Percentiles rank a stretch among this genome's conserved stretches.
phyloP scores from a whole-genome alignment of 306 rosid species.

The Medicago truncatula region MtrunA17r5.0-ANR NC_053045.1:2791501-2792000 shows the following conservation, averaged over 20 bases:
- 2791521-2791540: conserved; percentile 68
- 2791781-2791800: too few species aligned
- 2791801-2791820: not conserved
- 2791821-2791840: not conserved
- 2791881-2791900: not conserved
- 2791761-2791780: too few species aligned
- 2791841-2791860: not conserved
- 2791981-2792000: not conserved
- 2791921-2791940: not conserved
- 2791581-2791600: conserved; percentile 94
- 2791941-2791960: not conserved
- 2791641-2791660: conserved; percentile 99
- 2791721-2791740: too few species aligned
- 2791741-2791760: too few species aligned
- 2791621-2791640: conserved; percentile 95
- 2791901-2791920: not conserved
- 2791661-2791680: conserved; percentile 61
- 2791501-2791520: conserved; percentile 73
- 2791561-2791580: conserved; percentile 57
- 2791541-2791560: conserved; percentile 58
- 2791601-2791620: conserved; percentile 96
- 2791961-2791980: not conserved
- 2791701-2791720: not conserved
- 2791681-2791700: conserved; percentile 37
- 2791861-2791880: not conserved